phyloP scores from a whole-genome alignment of 2,329 filamentous ascomycete genomes.

The Didymellaceae sp. region DNA sequence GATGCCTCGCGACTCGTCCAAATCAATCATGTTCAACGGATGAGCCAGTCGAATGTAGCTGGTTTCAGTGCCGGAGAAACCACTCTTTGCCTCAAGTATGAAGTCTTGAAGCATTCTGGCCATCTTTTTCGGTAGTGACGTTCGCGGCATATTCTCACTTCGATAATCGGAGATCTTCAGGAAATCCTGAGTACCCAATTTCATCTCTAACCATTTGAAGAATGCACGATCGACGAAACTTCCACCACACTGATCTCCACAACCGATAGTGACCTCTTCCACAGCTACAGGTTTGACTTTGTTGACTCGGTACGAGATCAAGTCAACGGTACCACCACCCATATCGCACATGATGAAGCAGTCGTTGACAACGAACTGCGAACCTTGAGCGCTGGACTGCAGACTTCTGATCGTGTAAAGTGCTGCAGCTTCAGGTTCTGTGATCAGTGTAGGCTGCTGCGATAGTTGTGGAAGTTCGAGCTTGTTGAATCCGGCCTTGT shows the following conservation, averaged over 20 bases:
- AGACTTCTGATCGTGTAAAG: conserved; percentile 37
- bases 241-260: conserved; percentile 37
- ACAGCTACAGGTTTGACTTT: conserved; percentile 17
- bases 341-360: conserved; percentile 40
- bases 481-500: conserved; percentile 34
- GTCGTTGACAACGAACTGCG: conserved; percentile 24
- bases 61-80: conserved; percentile 28
- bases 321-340: conserved; percentile 40
- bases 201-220: conserved; percentile 29
- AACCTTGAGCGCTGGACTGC: too few species aligned
- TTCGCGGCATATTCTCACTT: conserved; percentile 20
- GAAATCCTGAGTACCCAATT: conserved; percentile 30
- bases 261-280: conserved; percentile 33
- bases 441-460: too few species aligned
- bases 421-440: conserved; percentile 39
- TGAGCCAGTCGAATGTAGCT: conserved; percentile 24
- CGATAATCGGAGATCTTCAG: conserved; percentile 22
- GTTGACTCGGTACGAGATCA: conserved; percentile 33
- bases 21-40: conserved; percentile 25
- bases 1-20: conserved; percentile 29
- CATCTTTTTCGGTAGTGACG: conserved; percentile 19
- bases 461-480: too few species aligned
- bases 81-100: conserved; percentile 23
- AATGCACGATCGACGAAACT: conserved; percentile 37
- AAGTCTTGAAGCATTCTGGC: conserved; percentile 33